phyloP scores from a whole-genome alignment of 371 early-diverging fungal genomes.

The Circinella umbellata region DNA sequence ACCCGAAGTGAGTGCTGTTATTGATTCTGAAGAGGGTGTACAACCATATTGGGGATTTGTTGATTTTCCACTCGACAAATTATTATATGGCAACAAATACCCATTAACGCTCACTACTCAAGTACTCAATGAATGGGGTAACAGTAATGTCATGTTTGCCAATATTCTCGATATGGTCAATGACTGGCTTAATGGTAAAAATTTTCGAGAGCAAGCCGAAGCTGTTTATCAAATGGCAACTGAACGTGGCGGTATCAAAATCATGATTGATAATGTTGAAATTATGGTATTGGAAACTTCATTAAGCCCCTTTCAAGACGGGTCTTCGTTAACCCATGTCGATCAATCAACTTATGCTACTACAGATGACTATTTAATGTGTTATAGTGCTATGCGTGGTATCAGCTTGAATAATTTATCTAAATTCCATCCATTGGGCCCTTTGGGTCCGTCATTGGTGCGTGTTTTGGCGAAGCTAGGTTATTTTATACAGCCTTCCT shows the following conservation, averaged over 20 bases:
- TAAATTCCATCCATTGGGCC: constrained; percentile 29
- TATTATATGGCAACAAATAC: constrained; percentile 15
- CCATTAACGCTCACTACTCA: constrained; percentile 24
- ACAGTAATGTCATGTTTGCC: constrained; percentile 33
- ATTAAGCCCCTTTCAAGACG: constrained; percentile 35
- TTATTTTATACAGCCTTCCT: constrained; percentile 27
- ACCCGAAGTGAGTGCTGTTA: constrained; percentile 1
- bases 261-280: background rate
- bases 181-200: constrained; percentile 31
- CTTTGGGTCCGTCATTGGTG: constrained; percentile 49
- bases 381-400: constrained; percentile 33
- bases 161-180: constrained; percentile 40
- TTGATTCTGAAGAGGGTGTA: constrained; percentile 11
- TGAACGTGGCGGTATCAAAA: constrained; percentile 12
- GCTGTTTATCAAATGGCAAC: constrained; percentile 27
- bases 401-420: constrained; percentile 15
- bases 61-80: constrained; percentile 49
- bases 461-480: constrained; percentile 44
- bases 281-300: constrained; percentile 39
- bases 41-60: constrained; percentile 55
- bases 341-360: constrained; percentile 30
- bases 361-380: constrained; percentile 48
- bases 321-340: constrained; percentile 50
- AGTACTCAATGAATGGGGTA: constrained; percentile 30
- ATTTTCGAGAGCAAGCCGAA: constrained; percentile 13